Conservation (phyloP, 495 filamentous ascomycete species). For the Lepidopterella palustris region DNA sequence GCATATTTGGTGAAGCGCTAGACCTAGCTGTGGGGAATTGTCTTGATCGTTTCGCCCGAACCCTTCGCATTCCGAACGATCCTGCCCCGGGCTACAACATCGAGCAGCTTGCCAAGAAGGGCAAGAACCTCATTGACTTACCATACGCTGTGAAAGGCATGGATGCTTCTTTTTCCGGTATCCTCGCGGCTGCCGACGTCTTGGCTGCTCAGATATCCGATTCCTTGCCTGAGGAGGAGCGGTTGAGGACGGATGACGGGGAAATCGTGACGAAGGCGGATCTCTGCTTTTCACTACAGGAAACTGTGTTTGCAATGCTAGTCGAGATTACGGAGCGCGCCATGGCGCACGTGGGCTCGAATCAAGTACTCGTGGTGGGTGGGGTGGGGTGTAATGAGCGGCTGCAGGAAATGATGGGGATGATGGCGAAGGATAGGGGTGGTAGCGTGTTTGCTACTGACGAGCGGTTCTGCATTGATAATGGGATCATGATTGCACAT, state of each 20-base stretch:
- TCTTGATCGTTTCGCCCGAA: slow-evolving; percentile 89
- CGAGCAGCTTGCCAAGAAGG: slow-evolving; percentile 86
- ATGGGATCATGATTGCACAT: slow-evolving; percentile 99
- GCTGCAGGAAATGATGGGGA: slow-evolving; percentile 95
- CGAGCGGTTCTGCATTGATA: slow-evolving; percentile 97
- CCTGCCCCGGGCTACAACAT: slow-evolving; percentile 97
- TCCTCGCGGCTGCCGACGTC: slow-evolving; percentile 72
- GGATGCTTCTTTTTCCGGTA: slow-evolving; percentile 93
- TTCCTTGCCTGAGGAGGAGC: slow-evolving; percentile 24
- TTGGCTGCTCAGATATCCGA: slow-evolving; percentile 59
- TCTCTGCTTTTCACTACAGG: slow-evolving; percentile 89
- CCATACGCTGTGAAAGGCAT: slow-evolving; percentile 97
- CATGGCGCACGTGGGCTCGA: slow-evolving; percentile 93
- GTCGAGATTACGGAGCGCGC: slow-evolving; percentile 98
- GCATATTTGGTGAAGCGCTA: slow-evolving; percentile 95
- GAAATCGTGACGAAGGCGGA: slow-evolving; percentile 68
- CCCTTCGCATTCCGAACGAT: slow-evolving; percentile 85
- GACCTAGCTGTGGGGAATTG: slow-evolving; percentile 98
- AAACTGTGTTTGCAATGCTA: slow-evolving; percentile 92
- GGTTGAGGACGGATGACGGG: slow-evolving; percentile 35
- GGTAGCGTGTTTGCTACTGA: slow-evolving; percentile 92
- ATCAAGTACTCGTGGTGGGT: slow-evolving; percentile 87
- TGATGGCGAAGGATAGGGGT: slow-evolving; percentile 86
- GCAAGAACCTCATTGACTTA: slow-evolving; percentile 66
- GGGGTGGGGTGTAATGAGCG: slow-evolving; percentile 98